phyloP scores from a whole-genome alignment of 1,284 basidiomycete species.

The Limonomyces culmigenus region DNA sequence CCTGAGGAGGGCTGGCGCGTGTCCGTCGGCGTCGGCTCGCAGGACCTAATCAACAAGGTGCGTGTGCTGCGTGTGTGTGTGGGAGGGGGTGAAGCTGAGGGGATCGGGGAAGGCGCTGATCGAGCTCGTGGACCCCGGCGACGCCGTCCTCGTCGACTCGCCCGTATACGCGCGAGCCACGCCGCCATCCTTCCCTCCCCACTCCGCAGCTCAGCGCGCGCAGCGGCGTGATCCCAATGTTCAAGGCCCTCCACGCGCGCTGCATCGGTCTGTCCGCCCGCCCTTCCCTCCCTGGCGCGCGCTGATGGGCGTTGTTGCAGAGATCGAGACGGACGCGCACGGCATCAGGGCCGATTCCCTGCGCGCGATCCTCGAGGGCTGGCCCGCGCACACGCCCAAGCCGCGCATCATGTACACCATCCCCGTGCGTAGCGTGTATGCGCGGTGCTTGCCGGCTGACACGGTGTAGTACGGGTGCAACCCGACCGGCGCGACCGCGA shows the following conservation, averaged over 20 bases:
- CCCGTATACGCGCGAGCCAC: slow-evolving; percentile 67
- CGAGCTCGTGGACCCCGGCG: slow-evolving; percentile 62
- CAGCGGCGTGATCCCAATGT: slow-evolving; percentile 51
- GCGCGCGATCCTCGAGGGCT: slow-evolving; percentile 51
- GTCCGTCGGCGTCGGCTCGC: slow-evolving; percentile 70
- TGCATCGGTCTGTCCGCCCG: slow-evolving; percentile 32
- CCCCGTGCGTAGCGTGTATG: slow-evolving; percentile 28
- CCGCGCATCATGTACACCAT: slow-evolving; percentile 80
- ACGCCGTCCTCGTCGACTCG: slow-evolving; percentile 71
- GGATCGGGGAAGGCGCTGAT: slow-evolving; percentile 24
- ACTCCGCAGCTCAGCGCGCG: background rate
- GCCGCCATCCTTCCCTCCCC: slow-evolving; percentile 3
- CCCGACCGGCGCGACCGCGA: slow-evolving; percentile 68
- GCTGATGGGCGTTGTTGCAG: slow-evolving; percentile 20
- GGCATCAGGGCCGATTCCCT: slow-evolving; percentile 59
- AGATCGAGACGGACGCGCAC: slow-evolving; percentile 65
- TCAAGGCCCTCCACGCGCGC: slow-evolving; percentile 36
- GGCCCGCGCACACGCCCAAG: slow-evolving; percentile 57
- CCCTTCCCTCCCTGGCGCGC: slow-evolving; percentile 3
- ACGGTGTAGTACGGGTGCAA: slow-evolving; percentile 58
- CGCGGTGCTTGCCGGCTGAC: slow-evolving; percentile 2
- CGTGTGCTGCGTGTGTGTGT: too few relatives aligned
- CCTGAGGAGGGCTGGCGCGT: slow-evolving; percentile 52
- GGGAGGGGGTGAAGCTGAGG: too few relatives aligned
- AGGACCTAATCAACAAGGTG: slow-evolving; percentile 81